phyloP scores from a whole-genome alignment of 192 early-diverging fungal species.

The Neocallimastix lanati region DNA sequence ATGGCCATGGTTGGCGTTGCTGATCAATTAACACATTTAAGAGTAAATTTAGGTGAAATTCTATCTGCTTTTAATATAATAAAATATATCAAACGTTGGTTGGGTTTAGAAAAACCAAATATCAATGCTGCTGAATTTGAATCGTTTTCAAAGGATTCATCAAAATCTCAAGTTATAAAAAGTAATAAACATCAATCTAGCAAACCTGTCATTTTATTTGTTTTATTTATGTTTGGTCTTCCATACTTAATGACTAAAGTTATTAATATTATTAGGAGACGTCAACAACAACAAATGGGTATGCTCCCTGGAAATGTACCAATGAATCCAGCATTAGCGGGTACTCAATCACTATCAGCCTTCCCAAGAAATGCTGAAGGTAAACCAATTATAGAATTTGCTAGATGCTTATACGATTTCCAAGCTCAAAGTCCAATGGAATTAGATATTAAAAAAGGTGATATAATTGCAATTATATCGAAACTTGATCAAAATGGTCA shows the following conservation, averaged over 20 bases:
- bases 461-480: slow-evolving; percentile 71
- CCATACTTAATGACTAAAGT: slow-evolving; percentile 30
- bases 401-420: slow-evolving; percentile 78
- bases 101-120: neutral
- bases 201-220: neutral
- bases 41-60: slow-evolving; percentile 64
- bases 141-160: neutral
- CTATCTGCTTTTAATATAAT: slow-evolving; percentile 62
- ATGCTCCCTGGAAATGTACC: neutral
- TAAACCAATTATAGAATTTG: slow-evolving; percentile 58
- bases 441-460: slow-evolving; percentile 64
- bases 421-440: slow-evolving; percentile 48
- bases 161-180: neutral
- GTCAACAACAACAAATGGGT: slow-evolving; percentile 13
- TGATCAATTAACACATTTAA: slow-evolving; percentile 84
- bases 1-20: slow-evolving; percentile 96
- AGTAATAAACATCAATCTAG: neutral
- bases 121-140: neutral
- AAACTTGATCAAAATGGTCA: slow-evolving; percentile 62
- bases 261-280: slow-evolving; percentile 49
- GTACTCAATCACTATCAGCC: neutral
- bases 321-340: neutral
- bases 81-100: slow-evolving; percentile 23
- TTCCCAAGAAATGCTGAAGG: neutral
- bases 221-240: neutral